phyloP scores from a whole-genome alignment of 345 rosid species.

The Lepidium didymum region DNA sequence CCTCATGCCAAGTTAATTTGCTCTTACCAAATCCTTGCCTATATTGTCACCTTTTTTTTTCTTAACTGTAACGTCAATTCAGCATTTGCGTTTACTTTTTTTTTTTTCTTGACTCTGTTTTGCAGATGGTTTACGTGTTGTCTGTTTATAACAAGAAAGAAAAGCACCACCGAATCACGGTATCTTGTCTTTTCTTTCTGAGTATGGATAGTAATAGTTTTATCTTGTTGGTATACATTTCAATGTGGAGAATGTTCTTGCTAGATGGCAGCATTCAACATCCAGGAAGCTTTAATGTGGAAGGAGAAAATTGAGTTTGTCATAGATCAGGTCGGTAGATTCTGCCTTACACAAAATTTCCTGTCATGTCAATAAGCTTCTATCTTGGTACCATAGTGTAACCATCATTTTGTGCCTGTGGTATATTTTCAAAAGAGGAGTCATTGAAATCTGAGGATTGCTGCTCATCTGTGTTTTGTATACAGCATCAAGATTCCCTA shows the following conservation, averaged over 20 bases:
- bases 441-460: not conserved
- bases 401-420: not conserved
- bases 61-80: not conserved
- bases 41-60: not conserved
- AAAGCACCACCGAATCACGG: slow-evolving; percentile 81
- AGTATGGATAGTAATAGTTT: not conserved
- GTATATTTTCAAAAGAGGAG: not conserved
- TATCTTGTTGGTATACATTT: slow-evolving; percentile 5
- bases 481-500: slow-evolving; percentile 91
- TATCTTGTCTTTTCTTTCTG: slow-evolving; percentile 29
- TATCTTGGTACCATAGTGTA: not conserved
- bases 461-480: slow-evolving; percentile 10
- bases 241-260: slow-evolving; percentile 24
- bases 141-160: slow-evolving; percentile 93
- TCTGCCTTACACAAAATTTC: not conserved
- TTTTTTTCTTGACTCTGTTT: slow-evolving; percentile 5
- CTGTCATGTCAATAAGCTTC: not conserved
- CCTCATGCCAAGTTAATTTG: not conserved
- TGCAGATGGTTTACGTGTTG: slow-evolving; percentile 96
- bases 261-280: slow-evolving; percentile 99
- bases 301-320: slow-evolving; percentile 86
- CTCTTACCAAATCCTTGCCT: not conserved
- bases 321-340: slow-evolving; percentile 74
- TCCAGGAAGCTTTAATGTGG: slow-evolving; percentile 90
- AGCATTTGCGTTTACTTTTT: not conserved